Conservation (phyloP, 768 basidiomycete genomes). For the Symmetrospora coprosmae region DNA sequence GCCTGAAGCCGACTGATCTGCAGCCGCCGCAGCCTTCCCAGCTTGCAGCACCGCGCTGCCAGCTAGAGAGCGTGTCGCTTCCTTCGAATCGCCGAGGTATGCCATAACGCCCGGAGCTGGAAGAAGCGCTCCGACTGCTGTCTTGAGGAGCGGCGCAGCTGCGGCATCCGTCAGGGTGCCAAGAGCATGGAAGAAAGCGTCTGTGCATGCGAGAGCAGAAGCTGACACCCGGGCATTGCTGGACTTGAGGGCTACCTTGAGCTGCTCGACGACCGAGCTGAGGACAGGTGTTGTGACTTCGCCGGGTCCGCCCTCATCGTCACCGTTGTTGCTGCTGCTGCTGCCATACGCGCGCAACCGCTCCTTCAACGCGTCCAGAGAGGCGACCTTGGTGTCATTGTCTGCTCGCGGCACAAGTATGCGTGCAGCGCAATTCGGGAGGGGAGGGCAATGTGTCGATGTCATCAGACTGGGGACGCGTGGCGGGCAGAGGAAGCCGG, state of each 20-base stretch:
- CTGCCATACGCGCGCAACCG: no score
- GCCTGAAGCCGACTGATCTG: conserved; percentile 42
- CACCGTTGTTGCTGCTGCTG: no score
- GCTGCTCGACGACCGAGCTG: not conserved
- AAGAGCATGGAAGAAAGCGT: not conserved
- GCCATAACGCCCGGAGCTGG: conserved; percentile 13
- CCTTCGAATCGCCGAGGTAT: not conserved
- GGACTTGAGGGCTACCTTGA: conserved; percentile 18
- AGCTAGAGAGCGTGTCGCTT: not conserved
- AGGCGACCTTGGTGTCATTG: conserved; percentile 13
- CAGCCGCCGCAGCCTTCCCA: conserved; percentile 34
- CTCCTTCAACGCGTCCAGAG: conserved; percentile 2
- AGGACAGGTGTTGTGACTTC: not conserved
- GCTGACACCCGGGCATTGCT: conserved; percentile 1
- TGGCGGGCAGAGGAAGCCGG: no score
- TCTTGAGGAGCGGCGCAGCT: not conserved
- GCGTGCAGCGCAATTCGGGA: no score
- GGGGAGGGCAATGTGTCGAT: no score
- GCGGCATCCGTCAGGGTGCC: not conserved
- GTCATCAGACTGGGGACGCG: no score
- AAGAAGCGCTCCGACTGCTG: not conserved
- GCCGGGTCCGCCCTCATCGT: not conserved
- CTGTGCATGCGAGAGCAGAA: conserved; percentile 5
- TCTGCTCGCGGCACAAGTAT: conserved; percentile 1
- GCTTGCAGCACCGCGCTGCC: not conserved